Percentiles rank a stretch among this genome's conserved stretches.
These are phyloP conservation scores for Dothidotthia symphoricarpi DNA, from an alignment of 2,329 filamentous ascomycete genomes.

Conservation along the genomic window DNA sequence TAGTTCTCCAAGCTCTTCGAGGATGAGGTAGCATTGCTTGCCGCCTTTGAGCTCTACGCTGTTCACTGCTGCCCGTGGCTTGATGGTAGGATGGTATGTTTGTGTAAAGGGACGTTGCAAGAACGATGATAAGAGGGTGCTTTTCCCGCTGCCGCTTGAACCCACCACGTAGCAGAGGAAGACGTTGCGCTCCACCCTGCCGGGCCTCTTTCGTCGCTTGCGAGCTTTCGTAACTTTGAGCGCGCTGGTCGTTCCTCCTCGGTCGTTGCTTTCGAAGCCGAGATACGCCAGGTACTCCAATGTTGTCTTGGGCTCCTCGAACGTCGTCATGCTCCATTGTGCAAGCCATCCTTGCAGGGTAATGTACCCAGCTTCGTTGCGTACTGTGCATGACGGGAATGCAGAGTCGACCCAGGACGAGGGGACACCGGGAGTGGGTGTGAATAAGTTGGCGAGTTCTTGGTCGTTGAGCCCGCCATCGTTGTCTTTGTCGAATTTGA, in stretches of 20 bases:
- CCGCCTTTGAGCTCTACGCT: slow-evolving; percentile 94
- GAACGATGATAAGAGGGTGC: slow-evolving; percentile 85
- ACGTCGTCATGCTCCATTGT: slow-evolving; percentile 99
- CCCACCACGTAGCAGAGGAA: slow-evolving; percentile 92
- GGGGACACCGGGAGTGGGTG: slow-evolving; percentile 87
- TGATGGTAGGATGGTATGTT: slow-evolving; percentile 90
- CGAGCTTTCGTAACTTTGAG: slow-evolving; percentile 90
- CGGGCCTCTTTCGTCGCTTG: slow-evolving; percentile 77
- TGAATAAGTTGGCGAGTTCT: slow-evolving; percentile 83
- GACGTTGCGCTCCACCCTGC: slow-evolving; percentile 88
- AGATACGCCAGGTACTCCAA: slow-evolving; percentile 95
- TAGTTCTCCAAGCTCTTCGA: slow-evolving; percentile 93
- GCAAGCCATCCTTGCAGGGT: slow-evolving; percentile 97
- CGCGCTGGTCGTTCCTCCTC: slow-evolving; percentile 74
- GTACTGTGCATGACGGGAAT: slow-evolving; percentile 90
- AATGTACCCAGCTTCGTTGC: slow-evolving; percentile 92
- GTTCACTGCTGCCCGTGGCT: slow-evolving; percentile 89
- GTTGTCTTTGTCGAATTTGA: slow-evolving; percentile 95
- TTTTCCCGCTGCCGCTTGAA: slow-evolving; percentile 83
- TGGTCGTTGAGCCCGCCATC: slow-evolving; percentile 87
- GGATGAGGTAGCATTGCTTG: slow-evolving; percentile 94
- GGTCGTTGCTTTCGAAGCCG: slow-evolving; percentile 79
- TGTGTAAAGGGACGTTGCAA: slow-evolving; percentile 81
- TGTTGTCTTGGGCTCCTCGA: slow-evolving; percentile 90
- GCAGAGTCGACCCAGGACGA: slow-evolving; percentile 81